Evolutionary conservation across 2,329 filamentous ascomycete species (phyloP).

Genomic region (Amylocarpus encephaloides): DNA sequence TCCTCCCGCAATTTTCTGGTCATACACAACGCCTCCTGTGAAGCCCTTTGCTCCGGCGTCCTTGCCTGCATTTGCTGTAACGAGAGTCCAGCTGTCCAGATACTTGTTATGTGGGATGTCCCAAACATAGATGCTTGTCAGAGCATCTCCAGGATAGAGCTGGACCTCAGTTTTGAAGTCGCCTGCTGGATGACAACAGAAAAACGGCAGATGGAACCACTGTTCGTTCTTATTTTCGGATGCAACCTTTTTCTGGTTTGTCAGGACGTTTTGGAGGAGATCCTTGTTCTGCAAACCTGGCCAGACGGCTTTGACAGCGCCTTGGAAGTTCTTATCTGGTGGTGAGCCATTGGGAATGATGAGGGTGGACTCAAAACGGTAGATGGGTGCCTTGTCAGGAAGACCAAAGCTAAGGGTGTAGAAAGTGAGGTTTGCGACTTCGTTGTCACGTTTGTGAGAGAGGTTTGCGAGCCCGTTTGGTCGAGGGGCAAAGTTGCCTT

Average conservation of each 20-base stretch:
- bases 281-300: conserved; percentile 32
- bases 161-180: conserved; percentile 5
- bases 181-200: conserved; percentile 16
- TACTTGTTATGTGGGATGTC: conserved; percentile 11
- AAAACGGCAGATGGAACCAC: conserved; percentile 17
- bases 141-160: conserved; percentile 14
- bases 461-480: not conserved
- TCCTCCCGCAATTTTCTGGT: conserved; percentile 9
- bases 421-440: conserved; percentile 5
- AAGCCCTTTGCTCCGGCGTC: conserved; percentile 3
- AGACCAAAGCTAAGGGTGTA: conserved; percentile 1
- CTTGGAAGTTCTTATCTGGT: conserved; percentile 32
- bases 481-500: too few species aligned
- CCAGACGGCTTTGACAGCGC: conserved; percentile 47
- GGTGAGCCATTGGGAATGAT: conserved; percentile 12
- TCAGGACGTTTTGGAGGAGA: conserved; percentile 19
- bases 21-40: conserved; percentile 12
- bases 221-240: conserved; percentile 2
- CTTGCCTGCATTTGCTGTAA: conserved; percentile 1
- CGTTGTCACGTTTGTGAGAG: not conserved
- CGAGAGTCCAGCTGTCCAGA: conserved; percentile 13
- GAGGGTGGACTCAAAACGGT: conserved; percentile 18
- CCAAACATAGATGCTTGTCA: conserved; percentile 16
- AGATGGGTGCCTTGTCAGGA: not conserved
- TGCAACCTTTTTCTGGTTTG: conserved; percentile 9